Evolutionary conservation across 2,329 filamentous ascomycete genomes (phyloP).

Genomic region (Balansia obtecta): DNA sequence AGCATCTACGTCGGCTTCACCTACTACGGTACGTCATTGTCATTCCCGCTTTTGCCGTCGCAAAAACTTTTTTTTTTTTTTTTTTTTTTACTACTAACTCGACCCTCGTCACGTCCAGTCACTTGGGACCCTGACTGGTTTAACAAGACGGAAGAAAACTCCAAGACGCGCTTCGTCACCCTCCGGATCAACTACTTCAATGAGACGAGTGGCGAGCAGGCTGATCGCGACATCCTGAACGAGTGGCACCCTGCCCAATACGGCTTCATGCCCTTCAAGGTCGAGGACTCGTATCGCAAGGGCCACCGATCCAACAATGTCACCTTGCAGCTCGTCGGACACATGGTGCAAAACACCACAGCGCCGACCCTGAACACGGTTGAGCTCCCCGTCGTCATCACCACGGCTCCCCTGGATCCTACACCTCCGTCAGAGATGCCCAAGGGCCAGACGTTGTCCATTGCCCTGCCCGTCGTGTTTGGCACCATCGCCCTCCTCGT

Average conservation of each 20-base stretch:
- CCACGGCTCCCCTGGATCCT: constrained; percentile 22
- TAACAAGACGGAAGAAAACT: constrained; percentile 26
- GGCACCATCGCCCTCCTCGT: constrained; percentile 34
- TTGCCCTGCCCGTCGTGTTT: constrained; percentile 40
- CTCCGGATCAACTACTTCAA: constrained; percentile 30
- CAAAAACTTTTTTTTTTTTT: no score
- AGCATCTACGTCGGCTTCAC: constrained; percentile 31
- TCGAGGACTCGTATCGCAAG: constrained; percentile 21
- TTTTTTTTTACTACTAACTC: no score
- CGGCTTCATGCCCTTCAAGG: constrained; percentile 36
- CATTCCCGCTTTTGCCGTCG: background rate
- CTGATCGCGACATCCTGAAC: constrained; percentile 23
- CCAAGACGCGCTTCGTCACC: constrained; percentile 19
- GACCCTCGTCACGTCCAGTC: constrained; percentile 23
- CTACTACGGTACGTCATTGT: constrained; percentile 40
- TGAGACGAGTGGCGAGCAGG: constrained; percentile 22
- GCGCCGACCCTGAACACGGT: constrained; percentile 27
- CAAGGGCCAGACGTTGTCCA: constrained; percentile 31
- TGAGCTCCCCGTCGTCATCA: constrained; percentile 26
- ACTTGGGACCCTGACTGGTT: constrained; percentile 45
- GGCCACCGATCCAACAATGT: constrained; percentile 27
- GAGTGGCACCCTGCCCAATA: constrained; percentile 23
- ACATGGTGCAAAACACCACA: constrained; percentile 20
- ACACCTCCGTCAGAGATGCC: constrained; percentile 20
- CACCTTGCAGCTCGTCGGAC: constrained; percentile 29